Percentiles rank a stretch among this genome's conserved stretches.
phyloP scores from a whole-genome alignment of 2,329 filamentous ascomycete genomes.

The Didymella pinodella region DNA sequence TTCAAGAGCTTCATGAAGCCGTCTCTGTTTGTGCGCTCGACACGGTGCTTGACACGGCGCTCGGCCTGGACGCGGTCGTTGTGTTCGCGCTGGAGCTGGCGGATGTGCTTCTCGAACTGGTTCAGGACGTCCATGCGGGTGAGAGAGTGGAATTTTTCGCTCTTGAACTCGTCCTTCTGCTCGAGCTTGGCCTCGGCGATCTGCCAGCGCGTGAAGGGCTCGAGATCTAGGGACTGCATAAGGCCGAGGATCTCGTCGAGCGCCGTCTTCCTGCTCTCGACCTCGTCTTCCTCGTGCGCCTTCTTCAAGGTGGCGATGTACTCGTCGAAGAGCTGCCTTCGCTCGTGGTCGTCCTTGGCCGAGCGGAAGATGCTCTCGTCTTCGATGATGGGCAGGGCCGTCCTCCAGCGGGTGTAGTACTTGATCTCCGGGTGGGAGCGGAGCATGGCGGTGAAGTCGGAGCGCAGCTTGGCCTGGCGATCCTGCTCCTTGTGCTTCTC shows the following conservation, averaged over 20 bases:
- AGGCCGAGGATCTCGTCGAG: constrained; percentile 83
- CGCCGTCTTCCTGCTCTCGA: constrained; percentile 75
- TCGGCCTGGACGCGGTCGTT: constrained; percentile 90
- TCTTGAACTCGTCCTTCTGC: constrained; percentile 77
- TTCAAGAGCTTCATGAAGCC: constrained; percentile 76
- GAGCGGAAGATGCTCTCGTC: constrained; percentile 95
- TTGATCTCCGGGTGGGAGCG: constrained; percentile 96
- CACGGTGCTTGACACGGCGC: constrained; percentile 79
- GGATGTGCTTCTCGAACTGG: constrained; percentile 95
- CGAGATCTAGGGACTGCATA: constrained; percentile 79
- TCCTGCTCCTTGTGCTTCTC: constrained; percentile 96
- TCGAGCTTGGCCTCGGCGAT: constrained; percentile 86
- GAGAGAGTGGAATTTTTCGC: constrained; percentile 82
- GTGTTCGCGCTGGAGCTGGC: constrained; percentile 85
- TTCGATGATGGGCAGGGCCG: constrained; percentile 90
- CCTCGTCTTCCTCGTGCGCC: constrained; percentile 77
- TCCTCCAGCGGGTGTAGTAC: constrained; percentile 97
- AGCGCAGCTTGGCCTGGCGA: constrained; percentile 85
- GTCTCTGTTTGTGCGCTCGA: constrained; percentile 87
- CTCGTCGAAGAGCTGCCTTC: constrained; percentile 89
- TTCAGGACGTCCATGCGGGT: constrained; percentile 89
- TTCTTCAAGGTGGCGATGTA: constrained; percentile 88
- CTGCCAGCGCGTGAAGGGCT: constrained; percentile 94
- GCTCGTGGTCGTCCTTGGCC: constrained; percentile 85
- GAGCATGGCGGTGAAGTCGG: constrained; percentile 96